Conservation (phyloP, 352 stramenopile species). For the Phytophthora syringae region DNA sequence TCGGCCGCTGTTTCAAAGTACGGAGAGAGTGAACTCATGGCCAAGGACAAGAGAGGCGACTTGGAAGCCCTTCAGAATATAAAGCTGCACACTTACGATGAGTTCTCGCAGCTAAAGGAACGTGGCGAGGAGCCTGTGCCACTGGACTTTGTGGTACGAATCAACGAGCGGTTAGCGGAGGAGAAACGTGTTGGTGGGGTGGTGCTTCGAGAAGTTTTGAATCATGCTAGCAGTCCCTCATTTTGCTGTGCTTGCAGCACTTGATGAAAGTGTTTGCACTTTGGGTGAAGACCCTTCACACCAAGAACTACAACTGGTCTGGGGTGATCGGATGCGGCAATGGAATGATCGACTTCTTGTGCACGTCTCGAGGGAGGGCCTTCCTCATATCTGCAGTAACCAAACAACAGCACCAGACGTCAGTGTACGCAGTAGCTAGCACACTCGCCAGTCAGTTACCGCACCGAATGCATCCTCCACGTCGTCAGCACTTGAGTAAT, state of each 20-base stretch:
- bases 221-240: slow-evolving; percentile 31
- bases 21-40: slow-evolving; percentile 38
- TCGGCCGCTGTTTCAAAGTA: slow-evolving; percentile 48
- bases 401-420: slow-evolving; percentile 1
- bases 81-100: slow-evolving; percentile 39
- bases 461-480: slow-evolving; percentile 91
- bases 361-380: slow-evolving; percentile 83
- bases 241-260: no score
- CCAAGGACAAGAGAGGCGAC: slow-evolving; percentile 42
- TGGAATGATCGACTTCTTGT: slow-evolving; percentile 93
- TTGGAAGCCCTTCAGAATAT: slow-evolving; percentile 38
- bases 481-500: slow-evolving; percentile 89
- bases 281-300: not conserved
- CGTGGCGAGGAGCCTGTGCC: slow-evolving; percentile 17
- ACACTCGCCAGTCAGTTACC: not conserved
- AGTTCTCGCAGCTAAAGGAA: slow-evolving; percentile 24
- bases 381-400: slow-evolving; percentile 91
- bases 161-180: slow-evolving; percentile 42
- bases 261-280: slow-evolving; percentile 20
- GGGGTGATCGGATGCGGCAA: slow-evolving; percentile 86
- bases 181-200: slow-evolving; percentile 39
- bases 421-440: slow-evolving; percentile 7
- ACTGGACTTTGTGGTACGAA: slow-evolving; percentile 47
- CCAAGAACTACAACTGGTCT: slow-evolving; percentile 59
- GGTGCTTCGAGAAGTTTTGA: slow-evolving; percentile 40